These are phyloP conservation scores for Rhexocercosporidium sp. DNA, from an alignment of 2,329 filamentous ascomycete species.

Conservation along the genomic window DNA sequence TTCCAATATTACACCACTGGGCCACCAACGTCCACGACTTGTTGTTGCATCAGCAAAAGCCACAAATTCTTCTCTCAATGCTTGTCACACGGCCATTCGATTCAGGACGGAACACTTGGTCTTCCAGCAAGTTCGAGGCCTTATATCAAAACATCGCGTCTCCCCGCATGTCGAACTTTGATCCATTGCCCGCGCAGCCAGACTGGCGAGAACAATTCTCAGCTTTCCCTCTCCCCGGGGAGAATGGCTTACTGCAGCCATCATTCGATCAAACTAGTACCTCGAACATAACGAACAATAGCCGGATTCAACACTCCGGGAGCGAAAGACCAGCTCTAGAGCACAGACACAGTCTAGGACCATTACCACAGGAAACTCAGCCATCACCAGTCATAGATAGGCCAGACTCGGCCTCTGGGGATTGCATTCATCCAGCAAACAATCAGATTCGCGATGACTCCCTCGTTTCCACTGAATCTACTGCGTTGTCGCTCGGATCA, in stretches of 20 bases:
- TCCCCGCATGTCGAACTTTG: slow-evolving; percentile 47
- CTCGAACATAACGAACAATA: slow-evolving; percentile 34
- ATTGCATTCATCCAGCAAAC: slow-evolving; percentile 30
- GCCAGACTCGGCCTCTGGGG: slow-evolving; percentile 40
- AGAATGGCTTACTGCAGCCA: slow-evolving; percentile 37
- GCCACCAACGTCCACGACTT: slow-evolving; percentile 25
- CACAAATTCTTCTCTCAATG: slow-evolving; percentile 41
- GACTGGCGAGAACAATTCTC: slow-evolving; percentile 46
- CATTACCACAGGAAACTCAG: slow-evolving; percentile 35
- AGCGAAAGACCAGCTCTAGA: slow-evolving; percentile 36
- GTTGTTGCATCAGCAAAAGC: slow-evolving; percentile 30
- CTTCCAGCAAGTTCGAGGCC: slow-evolving; percentile 44
- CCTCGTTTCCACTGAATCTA: slow-evolving; percentile 47
- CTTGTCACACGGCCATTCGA: slow-evolving; percentile 46
- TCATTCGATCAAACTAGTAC: slow-evolving; percentile 37
- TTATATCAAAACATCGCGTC: slow-evolving; percentile 41
- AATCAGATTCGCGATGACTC: slow-evolving; percentile 49
- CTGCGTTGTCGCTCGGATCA: slow-evolving; percentile 44
- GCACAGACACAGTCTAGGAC: slow-evolving; percentile 40
- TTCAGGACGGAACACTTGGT: slow-evolving; percentile 45
- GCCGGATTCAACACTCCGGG: slow-evolving; percentile 28
- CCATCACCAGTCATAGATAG: slow-evolving; percentile 36
- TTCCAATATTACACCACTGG: slow-evolving; percentile 6
- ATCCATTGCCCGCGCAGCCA: slow-evolving; percentile 42
- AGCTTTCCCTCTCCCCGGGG: slow-evolving; percentile 38